Base-by-base conservation (phyloP, 2,329 filamentous ascomycete genomes). In the Fusarium phyllophilum region DNA sequence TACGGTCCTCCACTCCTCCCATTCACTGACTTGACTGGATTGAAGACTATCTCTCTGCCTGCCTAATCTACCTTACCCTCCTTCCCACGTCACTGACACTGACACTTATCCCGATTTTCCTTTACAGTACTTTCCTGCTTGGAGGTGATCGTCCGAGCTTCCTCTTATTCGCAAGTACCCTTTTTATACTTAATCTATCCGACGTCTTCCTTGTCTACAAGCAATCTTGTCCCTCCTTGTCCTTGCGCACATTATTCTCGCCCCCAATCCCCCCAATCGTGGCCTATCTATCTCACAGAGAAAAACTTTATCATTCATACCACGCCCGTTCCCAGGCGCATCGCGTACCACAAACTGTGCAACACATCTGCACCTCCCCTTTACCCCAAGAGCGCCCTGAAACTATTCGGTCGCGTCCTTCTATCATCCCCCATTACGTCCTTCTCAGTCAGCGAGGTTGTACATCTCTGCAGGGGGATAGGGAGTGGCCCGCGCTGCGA, bases 401-500 rank as follows among this genome's bases (percentile, higher is more conserved):
- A 52, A 44, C 39, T 39, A 22, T 51, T 55, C 48, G 54, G 59
- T 60, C 58, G 49, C 63, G 45, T 55, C 34, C 41, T 51, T 54
- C 26, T 39, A 49, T 45, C 34, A 39, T 45, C 54, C n/a, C 52
- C 62, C 48, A 31, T 41, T 41, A 58, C 55, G 66, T 39, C 54
- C 42, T 51, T 52, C 29, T 38, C 45, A 68, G 54, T 38, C 45
- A 68, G 58, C 36, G 54, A 73, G 61, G 54, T 45, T 62, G 66
- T 61, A 44, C 54, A 44, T 70, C 45, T 64, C 60, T 68, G 54
- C 68, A 76, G 71, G 75, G 75, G 75, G n/a, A 72, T 66, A 66
- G 45, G 48, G 52, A 66, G 51, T 49, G 59, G 56, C 62, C 39
- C 42, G 48, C 74, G 62, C 65, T 60, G 58, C 52, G 45, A 67